Conservation (phyloP, 371 early-diverging fungal species). For the Conidiobolus incongruus region DNA sequence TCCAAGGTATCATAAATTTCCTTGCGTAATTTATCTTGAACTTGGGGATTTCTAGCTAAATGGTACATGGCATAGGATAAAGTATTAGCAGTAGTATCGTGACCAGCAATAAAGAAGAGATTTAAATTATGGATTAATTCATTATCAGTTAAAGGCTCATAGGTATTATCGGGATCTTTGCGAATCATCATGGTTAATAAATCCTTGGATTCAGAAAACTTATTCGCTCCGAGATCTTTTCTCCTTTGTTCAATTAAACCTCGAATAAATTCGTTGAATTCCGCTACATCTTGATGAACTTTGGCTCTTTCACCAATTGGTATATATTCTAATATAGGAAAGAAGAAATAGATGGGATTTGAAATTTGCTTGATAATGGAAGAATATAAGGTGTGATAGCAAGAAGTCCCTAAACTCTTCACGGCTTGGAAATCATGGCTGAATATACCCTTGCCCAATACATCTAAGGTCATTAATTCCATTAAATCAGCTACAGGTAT, state of each 20-base stretch:
- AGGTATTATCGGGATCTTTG: not conserved
- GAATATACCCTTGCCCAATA: slow-evolving; percentile 2
- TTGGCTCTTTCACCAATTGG: slow-evolving; percentile 3
- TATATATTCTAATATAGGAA: slow-evolving; percentile 6
- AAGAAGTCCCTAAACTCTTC: not conserved
- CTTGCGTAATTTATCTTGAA: not conserved
- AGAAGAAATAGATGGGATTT: slow-evolving; percentile 3
- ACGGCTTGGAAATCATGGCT: slow-evolving; percentile 1
- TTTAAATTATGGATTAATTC: not conserved
- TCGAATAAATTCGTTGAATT: not conserved
- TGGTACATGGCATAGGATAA: not conserved
- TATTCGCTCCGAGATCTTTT: not conserved
- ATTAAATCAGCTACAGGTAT: not conserved
- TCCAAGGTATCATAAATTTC: not conserved
- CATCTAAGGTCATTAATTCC: slow-evolving; percentile 1
- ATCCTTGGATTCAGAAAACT: not conserved
- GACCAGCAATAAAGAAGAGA: slow-evolving; percentile 1
- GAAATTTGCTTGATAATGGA: no score
- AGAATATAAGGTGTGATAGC: no score
- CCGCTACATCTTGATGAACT: not conserved
- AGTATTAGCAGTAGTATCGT: slow-evolving; percentile 2
- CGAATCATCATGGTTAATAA: not conserved
- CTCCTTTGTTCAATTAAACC: not conserved
- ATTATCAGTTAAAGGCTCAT: not conserved
- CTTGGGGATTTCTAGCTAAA: not conserved